Evolutionary conservation across 306 rosid genomes (phyloP).

Genomic region (Ammopiptanthus mongolicus): DNA sequence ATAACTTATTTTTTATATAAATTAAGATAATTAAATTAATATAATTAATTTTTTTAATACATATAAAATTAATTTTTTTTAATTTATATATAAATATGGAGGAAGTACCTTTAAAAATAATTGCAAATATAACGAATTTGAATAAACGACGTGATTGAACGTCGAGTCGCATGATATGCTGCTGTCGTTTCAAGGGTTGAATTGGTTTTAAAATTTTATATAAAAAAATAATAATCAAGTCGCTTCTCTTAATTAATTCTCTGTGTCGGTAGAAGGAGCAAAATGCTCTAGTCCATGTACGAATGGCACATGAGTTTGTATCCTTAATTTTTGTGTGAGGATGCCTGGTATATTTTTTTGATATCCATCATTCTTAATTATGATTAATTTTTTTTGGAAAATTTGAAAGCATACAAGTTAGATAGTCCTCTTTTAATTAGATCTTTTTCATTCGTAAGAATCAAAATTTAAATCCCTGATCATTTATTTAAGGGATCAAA

Average conservation of each 20-base stretch:
- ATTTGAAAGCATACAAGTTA: no score
- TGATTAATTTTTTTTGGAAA: no score
- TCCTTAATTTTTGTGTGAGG: slow-evolving; percentile 15
- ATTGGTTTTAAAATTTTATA: neutral
- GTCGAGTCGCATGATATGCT: slow-evolving; percentile 8
- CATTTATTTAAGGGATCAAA: no score
- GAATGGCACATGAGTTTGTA: slow-evolving; percentile 41
- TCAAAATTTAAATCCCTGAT: no score
- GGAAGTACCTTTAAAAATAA: slow-evolving; percentile 1
- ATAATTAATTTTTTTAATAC: no score
- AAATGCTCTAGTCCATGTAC: slow-evolving; percentile 17
- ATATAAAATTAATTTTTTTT: no score
- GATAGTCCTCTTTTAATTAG: no score
- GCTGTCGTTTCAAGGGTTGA: neutral
- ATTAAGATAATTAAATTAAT: no score
- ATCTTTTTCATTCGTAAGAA: no score
- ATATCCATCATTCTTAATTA: no score
- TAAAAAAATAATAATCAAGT: neutral
- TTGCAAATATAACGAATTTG: slow-evolving; percentile 1
- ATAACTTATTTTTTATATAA: no score
- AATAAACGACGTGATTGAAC: slow-evolving; percentile 27
- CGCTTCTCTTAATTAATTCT: neutral
- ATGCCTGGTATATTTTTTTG: neutral
- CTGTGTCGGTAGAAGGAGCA: slow-evolving; percentile 38
- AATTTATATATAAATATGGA: no score